phyloP scores from a whole-genome alignment of 2,329 filamentous ascomycete genomes.

The Calycina herbarum region DNA sequence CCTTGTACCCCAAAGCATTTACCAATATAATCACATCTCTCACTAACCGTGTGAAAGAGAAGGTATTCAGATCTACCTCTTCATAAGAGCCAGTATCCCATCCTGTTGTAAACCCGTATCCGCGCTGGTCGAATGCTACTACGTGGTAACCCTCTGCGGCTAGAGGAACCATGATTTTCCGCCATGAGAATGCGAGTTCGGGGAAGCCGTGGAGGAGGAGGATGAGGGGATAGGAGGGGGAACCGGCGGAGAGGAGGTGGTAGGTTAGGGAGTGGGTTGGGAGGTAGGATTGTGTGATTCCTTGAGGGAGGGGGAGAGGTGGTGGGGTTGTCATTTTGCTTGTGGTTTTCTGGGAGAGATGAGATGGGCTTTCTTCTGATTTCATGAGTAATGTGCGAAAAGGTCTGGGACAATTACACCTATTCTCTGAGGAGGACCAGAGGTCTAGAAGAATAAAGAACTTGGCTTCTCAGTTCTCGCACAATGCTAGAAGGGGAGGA shows the following conservation, averaged over 20 bases:
- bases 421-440: no score
- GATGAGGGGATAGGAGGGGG: constrained; percentile 51
- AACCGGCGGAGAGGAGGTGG: constrained; percentile 59
- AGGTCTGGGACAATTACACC: no score
- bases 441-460: no score
- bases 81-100: constrained; percentile 54
- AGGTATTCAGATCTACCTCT: constrained; percentile 55
- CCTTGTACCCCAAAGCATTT: constrained; percentile 57
- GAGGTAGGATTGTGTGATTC: constrained; percentile 56
- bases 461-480: no score
- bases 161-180: constrained; percentile 60
- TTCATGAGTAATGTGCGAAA: no score
- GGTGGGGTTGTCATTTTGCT: neutral
- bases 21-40: constrained; percentile 63
- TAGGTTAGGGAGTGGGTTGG: constrained; percentile 60
- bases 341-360: no score
- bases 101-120: constrained; percentile 65
- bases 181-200: constrained; percentile 70
- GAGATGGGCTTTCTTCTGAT: no score
- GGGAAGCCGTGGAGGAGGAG: constrained; percentile 67
- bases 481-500: no score
- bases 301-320: constrained; percentile 50
- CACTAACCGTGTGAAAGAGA: constrained; percentile 57
- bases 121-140: constrained; percentile 67
- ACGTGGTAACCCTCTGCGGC: constrained; percentile 62